phyloP scores from a whole-genome alignment of 1,284 basidiomycete genomes.

The Megacollybia platyphylla region DNA sequence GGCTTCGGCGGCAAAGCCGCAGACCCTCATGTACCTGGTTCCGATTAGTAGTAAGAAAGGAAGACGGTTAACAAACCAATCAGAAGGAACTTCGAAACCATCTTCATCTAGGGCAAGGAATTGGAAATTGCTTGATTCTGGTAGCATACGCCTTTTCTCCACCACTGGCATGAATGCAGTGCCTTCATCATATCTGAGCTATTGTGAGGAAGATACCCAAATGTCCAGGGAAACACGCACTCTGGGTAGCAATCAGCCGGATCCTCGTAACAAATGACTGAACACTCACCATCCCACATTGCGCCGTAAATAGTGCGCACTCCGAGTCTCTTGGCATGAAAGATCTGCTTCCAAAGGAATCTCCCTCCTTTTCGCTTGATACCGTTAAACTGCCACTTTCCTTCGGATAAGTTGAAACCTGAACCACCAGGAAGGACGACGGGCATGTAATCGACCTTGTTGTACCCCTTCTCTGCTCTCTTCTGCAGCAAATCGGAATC shows the following conservation, averaged over 20 bases:
- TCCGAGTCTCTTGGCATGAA: conserved; percentile 47
- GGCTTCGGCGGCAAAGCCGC: conserved; percentile 56
- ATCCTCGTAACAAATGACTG: too few species aligned
- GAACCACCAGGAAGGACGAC: conserved; percentile 66
- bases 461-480: conserved; percentile 29
- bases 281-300: conserved; percentile 70
- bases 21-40: conserved; percentile 63
- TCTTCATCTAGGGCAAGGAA: conserved; percentile 65
- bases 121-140: conserved; percentile 36
- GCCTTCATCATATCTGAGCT: conserved; percentile 61
- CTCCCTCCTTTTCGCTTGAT: conserved; percentile 54
- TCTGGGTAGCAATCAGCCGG: background rate
- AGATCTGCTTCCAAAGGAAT: conserved; percentile 66
- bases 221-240: conserved; percentile 1
- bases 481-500: conserved; percentile 47
- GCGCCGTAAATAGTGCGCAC: conserved; percentile 62
- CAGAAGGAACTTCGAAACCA: conserved; percentile 56
- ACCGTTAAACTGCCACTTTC: conserved; percentile 55
- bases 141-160: conserved; percentile 39
- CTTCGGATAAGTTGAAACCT: conserved; percentile 53
- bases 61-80: conserved; percentile 31
- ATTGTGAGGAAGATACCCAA: conserved; percentile 4
- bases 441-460: conserved; percentile 61
- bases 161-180: conserved; percentile 65
- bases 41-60: background rate